Conservation (phyloP, 139 green algal species). For the Tetradesmus lagerheimii region DNA sequence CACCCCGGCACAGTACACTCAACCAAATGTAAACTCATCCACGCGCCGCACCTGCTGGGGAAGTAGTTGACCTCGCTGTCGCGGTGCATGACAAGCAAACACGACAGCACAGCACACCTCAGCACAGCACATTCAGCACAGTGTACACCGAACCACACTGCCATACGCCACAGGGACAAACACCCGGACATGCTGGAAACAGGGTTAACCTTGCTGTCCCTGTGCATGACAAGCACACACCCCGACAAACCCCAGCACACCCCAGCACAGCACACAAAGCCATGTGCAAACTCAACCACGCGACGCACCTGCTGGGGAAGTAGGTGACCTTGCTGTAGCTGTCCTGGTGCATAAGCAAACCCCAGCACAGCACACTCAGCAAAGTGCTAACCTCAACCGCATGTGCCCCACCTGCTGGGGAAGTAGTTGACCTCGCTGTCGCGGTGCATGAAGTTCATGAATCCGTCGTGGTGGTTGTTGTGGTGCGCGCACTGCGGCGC, state of each 20-base stretch:
- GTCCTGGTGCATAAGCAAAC: slow-evolving; percentile 92
- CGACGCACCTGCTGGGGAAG: slow-evolving; percentile 85
- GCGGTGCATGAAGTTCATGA: slow-evolving; percentile 97
- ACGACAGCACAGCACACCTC: too few species aligned
- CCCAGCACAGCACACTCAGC: too few species aligned
- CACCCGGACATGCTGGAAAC: too few species aligned
- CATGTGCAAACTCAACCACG: neutral
- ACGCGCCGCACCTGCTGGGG: slow-evolving; percentile 72
- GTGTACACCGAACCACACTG: too few species aligned
- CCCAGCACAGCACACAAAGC: too few species aligned
- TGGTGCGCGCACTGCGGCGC: slow-evolving; percentile 86
- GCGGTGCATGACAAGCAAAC: neutral
- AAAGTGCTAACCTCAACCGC: neutral
- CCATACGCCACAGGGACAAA: too few species aligned
- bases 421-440: slow-evolving; percentile 90
- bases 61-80: slow-evolving; percentile 90
- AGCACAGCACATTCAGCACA: too few species aligned
- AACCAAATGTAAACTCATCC: too few species aligned
- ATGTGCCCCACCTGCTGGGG: slow-evolving; percentile 71
- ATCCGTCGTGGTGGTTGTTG: slow-evolving; percentile 98
- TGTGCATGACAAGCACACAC: too few species aligned
- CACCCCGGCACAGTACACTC: too few species aligned
- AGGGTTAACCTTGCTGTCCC: too few species aligned
- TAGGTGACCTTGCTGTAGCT: slow-evolving; percentile 82
- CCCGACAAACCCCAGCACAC: too few species aligned